Base-by-base conservation (phyloP, 768 basidiomycete genomes). In the Cystofilobasidium macerans region DNA sequence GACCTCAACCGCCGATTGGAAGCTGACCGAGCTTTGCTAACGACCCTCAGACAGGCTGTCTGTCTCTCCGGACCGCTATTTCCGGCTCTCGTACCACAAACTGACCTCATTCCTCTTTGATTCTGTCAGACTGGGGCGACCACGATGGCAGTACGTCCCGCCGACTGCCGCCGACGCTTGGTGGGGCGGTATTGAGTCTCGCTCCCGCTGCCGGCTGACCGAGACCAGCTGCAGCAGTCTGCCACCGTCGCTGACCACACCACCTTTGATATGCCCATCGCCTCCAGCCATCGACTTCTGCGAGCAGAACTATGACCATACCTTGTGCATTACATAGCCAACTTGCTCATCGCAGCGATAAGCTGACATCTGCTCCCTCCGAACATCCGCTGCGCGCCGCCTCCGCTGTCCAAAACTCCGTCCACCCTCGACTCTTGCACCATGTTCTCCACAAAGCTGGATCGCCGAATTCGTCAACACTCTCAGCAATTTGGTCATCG, bases 381-480 rank as follows among this genome's bases (percentile, higher is more conserved):
- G n/a, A n/a, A n/a, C n/a, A n/a, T n/a, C n/a, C n/a, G n/a, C n/a
- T n/a, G n/a, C n/a, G n/a, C n/a, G n/a, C n/a, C n/a, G n/a, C n/a
- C n/a, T n/a, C n/a, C n/a, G n/a, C n/a, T n/a, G n/a, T n/a, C n/a
- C n/a, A n/a, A n/a, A n/a, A n/a, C n/a, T n/a, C n/a, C n/a, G n/a
- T n/a, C n/a, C n/a, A n/a, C n/a, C n/a, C n/a, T n/a, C n/a, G n/a
- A n/a, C n/a, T n/a, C n/a, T n/a, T n/a, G n/a, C n/a, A 12, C 7
- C 42, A 42, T 20, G 7, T 20, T 16, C 42, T 20, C 22, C 16
- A 42, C 38, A 8, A 9, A 48, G 47, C 47, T 53, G 30, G 24
- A 53, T 54, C 51, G 51, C 51, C 26, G 51, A 54, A 14, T 54
- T 54, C 28, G 30, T 32, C 51, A 66, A 66, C 59, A 66, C 65